Conservation (phyloP, 2,329 filamentous ascomycete genomes). For the Verticillium dahliae region DNA sequence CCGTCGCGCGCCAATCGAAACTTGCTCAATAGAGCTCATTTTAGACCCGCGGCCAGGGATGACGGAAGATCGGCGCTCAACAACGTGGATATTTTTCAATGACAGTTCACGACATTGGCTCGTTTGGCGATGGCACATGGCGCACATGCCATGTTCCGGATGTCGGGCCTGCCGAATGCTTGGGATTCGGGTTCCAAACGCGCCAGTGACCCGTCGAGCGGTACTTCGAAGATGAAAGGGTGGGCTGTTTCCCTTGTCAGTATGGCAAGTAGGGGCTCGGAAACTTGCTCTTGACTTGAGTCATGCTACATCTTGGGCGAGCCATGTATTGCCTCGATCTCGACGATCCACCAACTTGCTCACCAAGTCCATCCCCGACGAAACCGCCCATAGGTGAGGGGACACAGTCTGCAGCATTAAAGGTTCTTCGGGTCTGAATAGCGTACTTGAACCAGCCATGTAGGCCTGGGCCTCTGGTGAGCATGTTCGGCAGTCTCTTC, state of each 20-base stretch:
- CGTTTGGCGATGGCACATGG: not conserved
- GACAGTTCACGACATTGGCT: not conserved
- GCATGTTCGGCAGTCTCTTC: too few species aligned
- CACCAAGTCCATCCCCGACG: not conserved
- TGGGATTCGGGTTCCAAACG: not conserved
- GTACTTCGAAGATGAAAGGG: not conserved
- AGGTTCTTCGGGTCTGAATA: not conserved
- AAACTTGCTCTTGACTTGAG: not conserved
- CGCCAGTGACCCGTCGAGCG: not conserved
- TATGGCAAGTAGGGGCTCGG: not conserved
- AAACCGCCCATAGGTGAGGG: not conserved
- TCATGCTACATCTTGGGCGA: not conserved
- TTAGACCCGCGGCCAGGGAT: not conserved
- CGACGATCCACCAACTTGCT: not conserved
- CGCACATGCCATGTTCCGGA: not conserved
- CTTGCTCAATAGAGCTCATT: conserved; percentile 1
- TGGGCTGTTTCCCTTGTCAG: not conserved
- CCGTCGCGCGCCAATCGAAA: not conserved
- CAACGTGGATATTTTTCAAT: not conserved
- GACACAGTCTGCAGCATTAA: not conserved
- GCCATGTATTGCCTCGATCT: not conserved
- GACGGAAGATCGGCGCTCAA: not conserved
- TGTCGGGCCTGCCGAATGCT: not conserved
- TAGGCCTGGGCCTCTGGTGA: not conserved
- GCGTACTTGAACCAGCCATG: not conserved